phyloP scores from a whole-genome alignment of 108 stramenopile species.

The Chaetoceros muelleri region DNA sequence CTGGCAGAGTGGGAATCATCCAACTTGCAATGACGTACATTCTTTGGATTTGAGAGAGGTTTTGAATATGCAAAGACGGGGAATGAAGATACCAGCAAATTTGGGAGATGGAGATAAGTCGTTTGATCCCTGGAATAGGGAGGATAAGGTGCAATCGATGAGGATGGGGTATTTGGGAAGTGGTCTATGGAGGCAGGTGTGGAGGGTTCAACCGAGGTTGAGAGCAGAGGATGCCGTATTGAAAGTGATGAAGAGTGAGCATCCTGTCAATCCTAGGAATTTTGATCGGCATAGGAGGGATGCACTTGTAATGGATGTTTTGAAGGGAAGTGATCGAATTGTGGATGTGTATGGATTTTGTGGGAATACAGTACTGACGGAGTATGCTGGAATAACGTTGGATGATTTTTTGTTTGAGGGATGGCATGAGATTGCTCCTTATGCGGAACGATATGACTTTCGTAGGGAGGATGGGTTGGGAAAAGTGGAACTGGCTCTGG shows the following conservation, averaged over 20 bases:
- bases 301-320: conserved; percentile 63
- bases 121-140: conserved; percentile 4
- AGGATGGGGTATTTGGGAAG: conserved; percentile 39
- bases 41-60: conserved; percentile 43
- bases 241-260: conserved; percentile 71
- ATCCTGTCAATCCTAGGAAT: conserved; percentile 54
- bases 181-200: conserved; percentile 68
- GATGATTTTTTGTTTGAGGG: conserved; percentile 31
- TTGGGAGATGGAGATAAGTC: conserved; percentile 1
- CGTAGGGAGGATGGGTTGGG: conserved; percentile 19
- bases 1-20: conserved; percentile 55
- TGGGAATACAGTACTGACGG: conserved; percentile 66
- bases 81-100: neutral
- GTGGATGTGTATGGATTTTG: conserved; percentile 64
- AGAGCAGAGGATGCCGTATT: conserved; percentile 28
- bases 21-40: conserved; percentile 65
- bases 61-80: conserved; percentile 6
- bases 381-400: conserved; percentile 46
- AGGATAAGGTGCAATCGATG: neutral
- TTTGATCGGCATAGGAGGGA: conserved; percentile 78
- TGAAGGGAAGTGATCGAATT: conserved; percentile 43
- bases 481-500: conserved; percentile 43
- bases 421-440: conserved; percentile 18
- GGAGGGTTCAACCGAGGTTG: conserved; percentile 32
- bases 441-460: conserved; percentile 18